A percentile compares a stretch with the other conserved stretches of the same genome.
These are phyloP conservation scores for Astraeus odoratus DNA, from an alignment of 768 basidiomycete genomes.

Conservation along the genomic window DNA sequence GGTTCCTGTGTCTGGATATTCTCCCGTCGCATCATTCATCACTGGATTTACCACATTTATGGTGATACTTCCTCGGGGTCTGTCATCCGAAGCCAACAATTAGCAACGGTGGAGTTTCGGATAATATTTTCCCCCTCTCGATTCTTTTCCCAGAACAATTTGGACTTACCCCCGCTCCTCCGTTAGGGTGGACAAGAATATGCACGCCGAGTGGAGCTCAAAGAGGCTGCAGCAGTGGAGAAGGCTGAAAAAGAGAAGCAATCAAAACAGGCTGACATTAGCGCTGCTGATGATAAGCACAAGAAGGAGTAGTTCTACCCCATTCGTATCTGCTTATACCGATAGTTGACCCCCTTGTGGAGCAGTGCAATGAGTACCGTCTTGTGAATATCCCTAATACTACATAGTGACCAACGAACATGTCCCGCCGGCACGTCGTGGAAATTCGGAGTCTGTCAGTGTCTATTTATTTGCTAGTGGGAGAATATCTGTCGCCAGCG, in stretches of 20 bases:
- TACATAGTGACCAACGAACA: too few relatives aligned
- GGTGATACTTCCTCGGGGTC: background rate
- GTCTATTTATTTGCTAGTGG: too few relatives aligned
- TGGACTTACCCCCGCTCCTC: slow-evolving; percentile 7
- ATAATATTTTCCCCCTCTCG: slow-evolving; percentile 8
- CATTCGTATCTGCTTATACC: background rate
- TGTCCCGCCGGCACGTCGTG: too few relatives aligned
- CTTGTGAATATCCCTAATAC: too few relatives aligned
- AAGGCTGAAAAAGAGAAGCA: slow-evolving; percentile 30
- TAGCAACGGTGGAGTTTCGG: background rate
- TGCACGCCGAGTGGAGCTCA: slow-evolving; percentile 54
- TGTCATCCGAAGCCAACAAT: background rate
- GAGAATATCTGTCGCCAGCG: too few relatives aligned
- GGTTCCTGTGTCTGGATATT: background rate
- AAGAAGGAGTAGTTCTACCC: slow-evolving; percentile 21
- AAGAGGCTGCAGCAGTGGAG: slow-evolving; percentile 32
- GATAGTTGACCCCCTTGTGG: background rate
- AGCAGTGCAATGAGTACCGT: slow-evolving; percentile 2
- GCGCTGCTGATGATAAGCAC: slow-evolving; percentile 21
- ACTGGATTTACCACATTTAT: background rate
- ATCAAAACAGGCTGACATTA: slow-evolving; percentile 2
- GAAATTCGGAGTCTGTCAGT: too few relatives aligned
- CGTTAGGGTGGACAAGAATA: slow-evolving; percentile 83
- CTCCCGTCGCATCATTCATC: background rate
- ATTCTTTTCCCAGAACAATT: slow-evolving; percentile 4